Evolutionary conservation across 352 stramenopile genomes (phyloP).

Genomic region (Pseudoperonospora humuli): DNA sequence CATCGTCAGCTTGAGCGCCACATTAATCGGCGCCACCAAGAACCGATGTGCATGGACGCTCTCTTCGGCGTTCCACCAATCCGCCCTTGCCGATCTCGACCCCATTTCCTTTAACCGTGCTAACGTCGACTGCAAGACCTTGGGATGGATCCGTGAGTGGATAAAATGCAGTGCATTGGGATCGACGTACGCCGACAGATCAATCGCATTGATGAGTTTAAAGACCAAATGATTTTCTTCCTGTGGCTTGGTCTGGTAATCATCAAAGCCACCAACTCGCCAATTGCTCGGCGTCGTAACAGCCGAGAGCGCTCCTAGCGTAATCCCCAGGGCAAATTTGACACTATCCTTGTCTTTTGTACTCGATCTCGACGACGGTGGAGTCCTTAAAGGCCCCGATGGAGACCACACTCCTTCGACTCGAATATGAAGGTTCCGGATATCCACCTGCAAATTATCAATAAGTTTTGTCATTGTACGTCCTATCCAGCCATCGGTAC

Average conservation of each 20-base stretch:
- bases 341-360: constrained; percentile 21
- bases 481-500: constrained; percentile 82
- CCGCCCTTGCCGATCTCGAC: constrained; percentile 34
- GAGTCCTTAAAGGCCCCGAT: constrained; percentile 18
- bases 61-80: constrained; percentile 77
- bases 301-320: constrained; percentile 72
- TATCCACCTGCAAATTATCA: constrained; percentile 86
- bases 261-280: constrained; percentile 64
- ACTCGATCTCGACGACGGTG: constrained; percentile 12
- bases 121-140: constrained; percentile 69
- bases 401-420: constrained; percentile 73
- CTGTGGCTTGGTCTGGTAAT: constrained; percentile 10
- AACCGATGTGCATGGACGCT: constrained; percentile 73
- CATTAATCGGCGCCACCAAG: constrained; percentile 71
- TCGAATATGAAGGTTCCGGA: constrained; percentile 81
- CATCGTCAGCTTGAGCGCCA: constrained; percentile 84
- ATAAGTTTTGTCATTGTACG: constrained; percentile 87
- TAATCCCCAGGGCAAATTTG: constrained; percentile 75
- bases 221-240: constrained; percentile 68
- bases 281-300: constrained; percentile 83
- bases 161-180: constrained; percentile 81
- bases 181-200: constrained; percentile 85
- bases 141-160: constrained; percentile 71
- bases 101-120: constrained; percentile 80
- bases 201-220: constrained; percentile 82